Evolutionary conservation across 306 rosid genomes (phyloP).

Genomic region (Trifolium pratense): DNA sequence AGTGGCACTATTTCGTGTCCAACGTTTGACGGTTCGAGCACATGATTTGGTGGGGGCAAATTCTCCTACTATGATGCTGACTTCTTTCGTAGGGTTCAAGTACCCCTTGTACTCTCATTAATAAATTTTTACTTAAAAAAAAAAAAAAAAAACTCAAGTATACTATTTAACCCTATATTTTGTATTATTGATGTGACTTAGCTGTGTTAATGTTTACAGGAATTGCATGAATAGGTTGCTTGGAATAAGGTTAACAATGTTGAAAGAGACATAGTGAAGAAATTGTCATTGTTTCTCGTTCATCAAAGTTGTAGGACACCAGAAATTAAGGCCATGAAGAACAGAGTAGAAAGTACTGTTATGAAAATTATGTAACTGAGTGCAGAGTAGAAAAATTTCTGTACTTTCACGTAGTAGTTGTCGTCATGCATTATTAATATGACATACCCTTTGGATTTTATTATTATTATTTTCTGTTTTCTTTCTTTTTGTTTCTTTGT

Average conservation of each 20-base stretch:
- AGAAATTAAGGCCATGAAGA: slow-evolving; percentile 20
- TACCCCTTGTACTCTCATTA: no score
- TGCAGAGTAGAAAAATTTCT: not conserved
- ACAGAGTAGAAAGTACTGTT: slow-evolving; percentile 2
- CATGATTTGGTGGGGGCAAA: no score
- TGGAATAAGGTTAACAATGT: slow-evolving; percentile 41
- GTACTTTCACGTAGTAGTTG: slow-evolving; percentile 12
- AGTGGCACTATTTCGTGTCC: no score
- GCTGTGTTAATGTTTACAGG: slow-evolving; percentile 35
- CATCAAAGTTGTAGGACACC: slow-evolving; percentile 40
- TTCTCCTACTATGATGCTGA: no score
- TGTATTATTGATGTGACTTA: not conserved
- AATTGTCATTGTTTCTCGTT: slow-evolving; percentile 28
- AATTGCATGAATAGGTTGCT: slow-evolving; percentile 29
- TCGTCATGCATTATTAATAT: slow-evolving; percentile 16
- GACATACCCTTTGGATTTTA: not conserved
- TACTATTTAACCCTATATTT: no score
- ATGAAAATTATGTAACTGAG: slow-evolving; percentile 2
- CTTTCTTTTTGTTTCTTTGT: slow-evolving; percentile 34
- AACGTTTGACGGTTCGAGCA: no score
- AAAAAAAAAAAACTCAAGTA: no score
- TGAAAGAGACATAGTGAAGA: slow-evolving; percentile 40
- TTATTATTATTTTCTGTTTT: slow-evolving; percentile 2
- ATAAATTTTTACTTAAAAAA: no score
- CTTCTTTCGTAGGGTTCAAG: no score